Percentiles rank a stretch among this genome's conserved stretches.
Evolutionary conservation across 1,139 yeast genomes (phyloP).

Genomic region (Zhuliangozyma parablackwelliae): DNA sequence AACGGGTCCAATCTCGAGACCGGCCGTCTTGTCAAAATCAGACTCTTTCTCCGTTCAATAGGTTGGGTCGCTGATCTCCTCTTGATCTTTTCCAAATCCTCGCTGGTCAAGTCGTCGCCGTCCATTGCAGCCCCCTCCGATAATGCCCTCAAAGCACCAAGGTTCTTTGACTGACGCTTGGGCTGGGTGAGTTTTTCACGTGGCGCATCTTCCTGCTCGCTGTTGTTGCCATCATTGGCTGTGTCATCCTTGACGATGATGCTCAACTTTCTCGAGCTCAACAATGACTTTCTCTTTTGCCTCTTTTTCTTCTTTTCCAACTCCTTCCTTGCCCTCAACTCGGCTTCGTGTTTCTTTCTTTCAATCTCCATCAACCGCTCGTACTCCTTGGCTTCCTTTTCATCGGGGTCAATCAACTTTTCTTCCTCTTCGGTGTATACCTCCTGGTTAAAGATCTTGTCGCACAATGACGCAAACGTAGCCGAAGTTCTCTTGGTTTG

Average conservation of each 20-base stretch:
- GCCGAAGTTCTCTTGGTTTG: constrained; percentile 74
- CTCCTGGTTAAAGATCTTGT: constrained; percentile 62
- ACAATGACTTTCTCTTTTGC: constrained; percentile 41
- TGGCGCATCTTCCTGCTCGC: constrained; percentile 27
- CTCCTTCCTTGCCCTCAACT: constrained; percentile 40
- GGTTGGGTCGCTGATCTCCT: constrained; percentile 49
- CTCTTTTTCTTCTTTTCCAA: constrained; percentile 43
- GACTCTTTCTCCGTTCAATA: constrained; percentile 32
- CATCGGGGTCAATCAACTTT: constrained; percentile 46
- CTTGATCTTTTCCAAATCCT: constrained; percentile 40
- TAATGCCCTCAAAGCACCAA: constrained; percentile 27
- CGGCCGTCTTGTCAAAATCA: constrained; percentile 52
- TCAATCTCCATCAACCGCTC: constrained; percentile 48
- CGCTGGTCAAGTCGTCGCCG: constrained; percentile 31
- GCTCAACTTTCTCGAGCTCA: constrained; percentile 38
- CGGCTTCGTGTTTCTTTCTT: constrained; percentile 49
- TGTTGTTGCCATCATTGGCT: constrained; percentile 17
- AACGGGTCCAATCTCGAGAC: constrained; percentile 68
- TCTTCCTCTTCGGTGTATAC: constrained; percentile 56
- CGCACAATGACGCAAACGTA: constrained; percentile 73
- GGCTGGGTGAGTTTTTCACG: constrained; percentile 28
- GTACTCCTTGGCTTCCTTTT: constrained; percentile 44
- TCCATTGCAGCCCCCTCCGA: constrained; percentile 30
- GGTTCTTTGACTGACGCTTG: constrained; percentile 31
- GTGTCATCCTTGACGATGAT: constrained; percentile 33